A percentile compares a stretch with the other conserved stretches of the same genome.
Conservation (phyloP, 2,329 filamentous ascomycete species). For the Fusarium sp. region DNA sequence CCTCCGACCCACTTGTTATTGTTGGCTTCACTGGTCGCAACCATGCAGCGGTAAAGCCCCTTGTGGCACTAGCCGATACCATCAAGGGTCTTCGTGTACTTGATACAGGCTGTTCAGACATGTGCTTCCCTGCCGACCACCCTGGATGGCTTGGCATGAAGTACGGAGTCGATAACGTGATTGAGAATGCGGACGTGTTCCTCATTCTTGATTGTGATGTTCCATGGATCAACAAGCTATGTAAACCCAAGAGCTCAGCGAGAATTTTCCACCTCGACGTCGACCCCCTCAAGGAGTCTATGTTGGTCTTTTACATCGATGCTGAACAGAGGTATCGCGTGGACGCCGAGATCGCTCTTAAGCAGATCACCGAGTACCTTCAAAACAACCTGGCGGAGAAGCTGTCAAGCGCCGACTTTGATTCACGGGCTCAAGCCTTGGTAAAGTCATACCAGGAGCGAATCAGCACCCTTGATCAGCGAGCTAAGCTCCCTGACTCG, state of each 20-base stretch:
- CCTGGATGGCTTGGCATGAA: conserved; percentile 18
- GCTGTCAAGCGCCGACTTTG: neutral
- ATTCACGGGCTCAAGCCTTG: neutral
- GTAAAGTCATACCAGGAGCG: neutral
- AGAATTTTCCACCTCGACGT: conserved; percentile 26
- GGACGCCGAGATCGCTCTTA: neutral
- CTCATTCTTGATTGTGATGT: conserved; percentile 30
- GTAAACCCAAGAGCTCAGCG: neutral
- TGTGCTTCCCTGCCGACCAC: conserved; percentile 32
- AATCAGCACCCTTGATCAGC: neutral
- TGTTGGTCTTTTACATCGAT: conserved; percentile 16
- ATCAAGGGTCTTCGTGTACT: conserved; percentile 15
- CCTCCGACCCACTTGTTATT: conserved; percentile 14
- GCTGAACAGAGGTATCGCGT: conserved; percentile 25
- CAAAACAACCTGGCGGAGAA: rapidly evolving
- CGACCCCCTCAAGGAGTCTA: conserved; percentile 20
- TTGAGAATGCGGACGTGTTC: conserved; percentile 18
- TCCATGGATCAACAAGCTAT: conserved; percentile 26
- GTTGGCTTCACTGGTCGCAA: conserved; percentile 23
- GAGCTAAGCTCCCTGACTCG: neutral
- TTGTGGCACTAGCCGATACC: neutral
- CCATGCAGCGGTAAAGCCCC: conserved; percentile 11
- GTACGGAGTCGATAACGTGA: conserved; percentile 11
- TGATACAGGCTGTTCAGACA: conserved; percentile 26
- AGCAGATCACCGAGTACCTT: conserved; percentile 3